Base-by-base conservation (phyloP, 441 rosid genomes). In the Croton laevigatus region DNA sequence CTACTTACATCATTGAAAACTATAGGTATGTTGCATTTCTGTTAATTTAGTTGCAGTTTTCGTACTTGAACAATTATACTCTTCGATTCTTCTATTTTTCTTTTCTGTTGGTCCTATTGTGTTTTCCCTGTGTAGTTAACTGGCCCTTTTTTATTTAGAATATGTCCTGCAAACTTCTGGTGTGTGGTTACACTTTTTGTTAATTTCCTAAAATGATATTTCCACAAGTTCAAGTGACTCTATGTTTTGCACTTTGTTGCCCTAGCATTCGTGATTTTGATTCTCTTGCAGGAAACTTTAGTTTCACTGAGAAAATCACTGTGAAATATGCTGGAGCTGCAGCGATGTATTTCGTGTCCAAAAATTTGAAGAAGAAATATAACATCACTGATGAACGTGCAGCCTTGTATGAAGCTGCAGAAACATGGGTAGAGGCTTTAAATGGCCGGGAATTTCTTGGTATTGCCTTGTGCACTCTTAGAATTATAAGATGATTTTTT, bases 291-390 rank as follows among this genome's bases (percentile, higher is more conserved):
- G 99, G 99, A 55, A 95, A 95, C 81, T 93, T 93, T 80, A 88
- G 90, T 77, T 89, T 84, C 80, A 76, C 84, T 3, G 97, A 95
- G 80, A 91, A 93, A 83, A 66, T 95, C 64, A 79, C 86, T 11
- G 96, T 90, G 0, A 95, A 95, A 74, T 91, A 95, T 78, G 93
- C 91, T 38, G 97, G 99, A 74, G 99, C 97, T 62, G 84, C 89
- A 13, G 97, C 95, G 1, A 93, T 95, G 99, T 91, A 88, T 78
- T 84, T 93, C 62, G 96, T 95, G 27, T 88, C 99, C 0, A 95
- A 93, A 87, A 95, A 91, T 71, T 79, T 93, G 81, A 95, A 93
- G 88, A 95, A 91, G 89, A 93, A 61, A 73, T 84, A 93, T 75
- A 91, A 91, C 83, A 95, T 95, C 38, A 91, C 88, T 12, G 98